Evolutionary conservation across 2,329 filamentous ascomycete species (phyloP), one percentile per base, ranked within the genome.

Genomic region (Cladosporium sp.): DNA sequence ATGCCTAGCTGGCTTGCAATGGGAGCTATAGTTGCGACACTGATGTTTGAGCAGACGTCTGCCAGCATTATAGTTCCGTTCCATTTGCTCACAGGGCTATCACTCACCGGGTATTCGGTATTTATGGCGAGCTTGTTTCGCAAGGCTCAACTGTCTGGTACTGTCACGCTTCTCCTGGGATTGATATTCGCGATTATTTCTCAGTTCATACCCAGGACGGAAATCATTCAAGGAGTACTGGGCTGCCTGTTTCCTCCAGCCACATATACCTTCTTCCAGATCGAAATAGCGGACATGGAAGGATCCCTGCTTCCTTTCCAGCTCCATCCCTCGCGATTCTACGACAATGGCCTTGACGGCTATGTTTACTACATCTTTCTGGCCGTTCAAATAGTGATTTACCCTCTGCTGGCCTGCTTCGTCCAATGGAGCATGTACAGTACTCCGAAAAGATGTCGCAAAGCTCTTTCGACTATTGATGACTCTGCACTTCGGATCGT

Each of bases 81-180:
- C 72, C 88, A 91, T 65, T 74, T 96, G 42, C 75, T 95, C 2
- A 77, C 82, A 15, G 92, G 91, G 6, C 76, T 95, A 4, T 83
- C 91, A 3, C 77, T 96, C 40, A 83, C 88, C 0, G 94, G 89
- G 40, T 88, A 92, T 70, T 89, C 91, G 1, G 84, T 96, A 54
- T 80, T 96, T 36, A 88, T 88, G 25, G 90, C 88, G 0, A 84
- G 89, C 6, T 88, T 96, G 66, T 97, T 96, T 78, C 88, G 84
- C 64, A 92, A 87, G 69, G 87, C 92, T 0, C 92, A 97, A 71
- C 82, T 97, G 3, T 94, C 89, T 57, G 92, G 93, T 28, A 92
- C 95, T 61, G 84, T 85, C 0, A 82, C 89, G 37, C 87, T 87
- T 8, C 85, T 97, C 25, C 74, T 83, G 17, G 86, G 83, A 9